Base-by-base conservation (phyloP, 345 rosid genomes). In the Lenwebbia sp. region DNA sequence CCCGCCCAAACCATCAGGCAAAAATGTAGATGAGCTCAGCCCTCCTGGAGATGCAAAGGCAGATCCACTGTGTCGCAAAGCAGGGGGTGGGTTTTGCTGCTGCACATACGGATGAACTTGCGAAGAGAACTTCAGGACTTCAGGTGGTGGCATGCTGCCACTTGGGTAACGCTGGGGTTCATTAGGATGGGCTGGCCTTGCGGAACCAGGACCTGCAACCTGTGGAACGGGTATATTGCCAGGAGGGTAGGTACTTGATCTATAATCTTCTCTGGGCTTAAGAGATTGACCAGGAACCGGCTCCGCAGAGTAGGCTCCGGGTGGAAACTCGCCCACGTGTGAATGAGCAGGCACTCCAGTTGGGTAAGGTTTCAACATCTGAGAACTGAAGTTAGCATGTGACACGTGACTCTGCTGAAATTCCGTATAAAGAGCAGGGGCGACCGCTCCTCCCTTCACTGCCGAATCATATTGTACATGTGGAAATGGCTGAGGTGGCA, bases 61-160 rank as follows among this genome's bases (percentile, higher is more conserved):
- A 82, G 85, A 44, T 26, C 54, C 82, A 85, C 85, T 50, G 23
- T 86, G 88, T 86, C 82, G 90, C 54, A 83, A 83, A 87, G 82
- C 84, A 44, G 86, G 85, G 22, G 86, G n/a, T 26, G 81, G 86
- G 44, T 85, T 87, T 53, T 90, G 93, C 85, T 74, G 92, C 88
- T 91, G 92, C 82, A 83, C 52, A 86, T 85, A 87, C 86, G 91
- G 88, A 84, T 88, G 90, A 76, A 55, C 82, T 76, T 89, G 89
- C 49, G 93, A 87, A 86, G 93, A 86, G 85, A 91, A 87, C 62
- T 88, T 87, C 49, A 74, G 54, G 86, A 49, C 76, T 85, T 88
- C 90, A 65, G 86, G 85, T 13, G 89, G 84, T 19, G 88, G 88
- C 83, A 89, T 41, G 65, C 78, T 90, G 83, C 86, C 88, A 87